These are phyloP conservation scores for Lathyrus oleraceus DNA, from an alignment of 306 rosid species.

Conservation along the genomic window DNA sequence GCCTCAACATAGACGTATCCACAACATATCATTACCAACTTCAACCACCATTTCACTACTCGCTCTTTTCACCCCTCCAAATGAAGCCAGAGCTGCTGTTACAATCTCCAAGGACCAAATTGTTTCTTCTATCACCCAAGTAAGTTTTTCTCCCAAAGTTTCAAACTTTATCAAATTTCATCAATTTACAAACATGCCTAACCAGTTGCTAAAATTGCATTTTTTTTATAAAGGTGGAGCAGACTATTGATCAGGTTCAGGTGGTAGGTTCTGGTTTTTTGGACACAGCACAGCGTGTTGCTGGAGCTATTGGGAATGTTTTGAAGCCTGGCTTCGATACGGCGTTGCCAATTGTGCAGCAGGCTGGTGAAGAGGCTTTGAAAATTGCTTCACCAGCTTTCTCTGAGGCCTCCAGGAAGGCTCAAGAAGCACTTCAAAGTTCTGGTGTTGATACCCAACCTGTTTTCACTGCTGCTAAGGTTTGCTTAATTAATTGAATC, in stretches of 20 bases:
- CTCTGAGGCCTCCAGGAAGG: slow-evolving; percentile 78
- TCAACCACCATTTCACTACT: slow-evolving; percentile 73
- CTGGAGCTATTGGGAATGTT: slow-evolving; percentile 52
- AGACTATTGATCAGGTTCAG: slow-evolving; percentile 77
- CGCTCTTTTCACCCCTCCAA: slow-evolving; percentile 62
- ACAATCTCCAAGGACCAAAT: slow-evolving; percentile 74
- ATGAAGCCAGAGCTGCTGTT: slow-evolving; percentile 75
- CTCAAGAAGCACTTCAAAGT: slow-evolving; percentile 73
- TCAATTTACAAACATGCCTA: slow-evolving; percentile 1
- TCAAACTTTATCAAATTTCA: background rate
- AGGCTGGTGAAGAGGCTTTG: slow-evolving; percentile 78
- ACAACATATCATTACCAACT: slow-evolving; percentile 51
- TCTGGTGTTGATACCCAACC: slow-evolving; percentile 74
- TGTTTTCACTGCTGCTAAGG: slow-evolving; percentile 78
- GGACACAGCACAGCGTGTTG: slow-evolving; percentile 47
- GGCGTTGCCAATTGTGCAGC: slow-evolving; percentile 69
- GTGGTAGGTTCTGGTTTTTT: slow-evolving; percentile 64
- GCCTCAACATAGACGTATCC: slow-evolving; percentile 42
- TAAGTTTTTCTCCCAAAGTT: slow-evolving; percentile 12
- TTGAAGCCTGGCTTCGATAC: slow-evolving; percentile 75
- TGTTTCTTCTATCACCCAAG: slow-evolving; percentile 74
- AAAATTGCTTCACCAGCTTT: slow-evolving; percentile 76
- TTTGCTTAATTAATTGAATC: slow-evolving; percentile 30
- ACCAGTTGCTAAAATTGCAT: slow-evolving; percentile 16
- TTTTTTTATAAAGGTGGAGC: slow-evolving; percentile 64